Evolutionary conservation across 805 yeast species (phyloP), one percentile per base, ranked within the genome.

Genomic region (Kazachstania viticola): DNA sequence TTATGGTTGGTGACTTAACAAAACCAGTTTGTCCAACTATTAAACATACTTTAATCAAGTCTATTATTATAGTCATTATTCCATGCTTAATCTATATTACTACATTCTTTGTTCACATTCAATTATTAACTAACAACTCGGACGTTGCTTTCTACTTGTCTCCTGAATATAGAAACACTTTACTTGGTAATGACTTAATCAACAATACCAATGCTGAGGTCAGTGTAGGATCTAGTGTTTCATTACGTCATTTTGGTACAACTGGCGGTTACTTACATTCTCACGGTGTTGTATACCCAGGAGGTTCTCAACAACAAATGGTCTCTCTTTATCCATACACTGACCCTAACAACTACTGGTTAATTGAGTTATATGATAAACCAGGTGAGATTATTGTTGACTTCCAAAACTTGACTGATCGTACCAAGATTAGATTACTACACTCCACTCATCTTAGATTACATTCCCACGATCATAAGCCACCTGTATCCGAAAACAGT

Each of bases 301-400:
- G 79, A 30, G 93, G 93, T 41, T 81, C 93, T 9, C 73, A 79
- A 48, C 94, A 81, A 58, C 91, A 80, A 56, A 91, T 81, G 58
- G 60, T 81, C 42, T 78, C 93, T 5, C 63, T 79, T 42, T 81
- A 81, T 51, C 88, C 91, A 29, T 87, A 79, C 53, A 55, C 75
- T 45, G 93, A 81, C 57, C 51, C 61, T 23, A 79, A 79, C 60
- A 81, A 81, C 57, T 66, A 70, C 38, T 81, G 88, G 84, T 38
- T 62, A 16, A 60, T 81, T 47, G 87, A 79, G 59, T 66, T 79
- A 28, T 78, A 78, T 55, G 76, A 79, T 50, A 69, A 46, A 30
- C 51, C 65, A 24, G 59, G 75, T 18, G 71, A 61, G 22, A 70
- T 70, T n/a, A 71, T 77, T 29, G 60, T 70, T 18, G 58, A 65